A percentile compares a stretch with the other conserved stretches of the same genome.
Evolutionary conservation across 768 basidiomycete genomes (phyloP).

Genomic region (Boletus insuetus): DNA sequence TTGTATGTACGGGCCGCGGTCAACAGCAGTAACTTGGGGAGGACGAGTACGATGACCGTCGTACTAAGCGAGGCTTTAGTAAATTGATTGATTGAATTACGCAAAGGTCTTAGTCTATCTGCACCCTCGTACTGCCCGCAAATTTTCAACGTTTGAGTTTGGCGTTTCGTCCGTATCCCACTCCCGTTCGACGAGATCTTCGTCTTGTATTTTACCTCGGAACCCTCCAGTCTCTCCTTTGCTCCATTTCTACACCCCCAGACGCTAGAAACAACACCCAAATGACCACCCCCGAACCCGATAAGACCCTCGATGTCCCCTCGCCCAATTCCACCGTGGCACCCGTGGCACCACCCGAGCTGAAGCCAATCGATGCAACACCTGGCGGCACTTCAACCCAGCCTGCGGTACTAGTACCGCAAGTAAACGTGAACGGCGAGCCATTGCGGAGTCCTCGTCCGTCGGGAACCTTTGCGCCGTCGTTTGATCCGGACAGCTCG

Average conservation of each 20-base stretch:
- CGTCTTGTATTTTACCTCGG: slow-evolving; percentile 23
- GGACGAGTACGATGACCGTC: neutral
- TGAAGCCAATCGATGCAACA: slow-evolving; percentile 5
- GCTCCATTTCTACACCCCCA: neutral
- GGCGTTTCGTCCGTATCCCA: slow-evolving; percentile 9
- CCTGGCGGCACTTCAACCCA: slow-evolving; percentile 9
- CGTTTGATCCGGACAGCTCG: slow-evolving; percentile 37
- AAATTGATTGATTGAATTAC: slow-evolving; percentile 29
- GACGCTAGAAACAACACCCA: slow-evolving; percentile 7
- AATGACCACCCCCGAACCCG: slow-evolving; percentile 26
- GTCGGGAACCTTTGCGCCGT: slow-evolving; percentile 20
- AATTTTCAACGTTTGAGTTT: slow-evolving; percentile 26
- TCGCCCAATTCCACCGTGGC: neutral
- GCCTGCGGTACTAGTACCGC: slow-evolving; percentile 27
- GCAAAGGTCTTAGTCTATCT: slow-evolving; percentile 19
- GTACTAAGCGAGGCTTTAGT: slow-evolving; percentile 21
- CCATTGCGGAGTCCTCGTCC: slow-evolving; percentile 32
- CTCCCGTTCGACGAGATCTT: slow-evolving; percentile 2
- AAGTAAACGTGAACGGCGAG: slow-evolving; percentile 36
- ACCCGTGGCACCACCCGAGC: slow-evolving; percentile 1
- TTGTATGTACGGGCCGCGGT: neutral
- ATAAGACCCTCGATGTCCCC: slow-evolving; percentile 27
- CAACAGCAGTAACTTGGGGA: too few relatives aligned
- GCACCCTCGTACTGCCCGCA: slow-evolving; percentile 20
- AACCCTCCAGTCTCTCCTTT: neutral